Evolutionary conservation across 2,329 filamentous ascomycete species (phyloP).

Genomic region (Fusarium torreyae): DNA sequence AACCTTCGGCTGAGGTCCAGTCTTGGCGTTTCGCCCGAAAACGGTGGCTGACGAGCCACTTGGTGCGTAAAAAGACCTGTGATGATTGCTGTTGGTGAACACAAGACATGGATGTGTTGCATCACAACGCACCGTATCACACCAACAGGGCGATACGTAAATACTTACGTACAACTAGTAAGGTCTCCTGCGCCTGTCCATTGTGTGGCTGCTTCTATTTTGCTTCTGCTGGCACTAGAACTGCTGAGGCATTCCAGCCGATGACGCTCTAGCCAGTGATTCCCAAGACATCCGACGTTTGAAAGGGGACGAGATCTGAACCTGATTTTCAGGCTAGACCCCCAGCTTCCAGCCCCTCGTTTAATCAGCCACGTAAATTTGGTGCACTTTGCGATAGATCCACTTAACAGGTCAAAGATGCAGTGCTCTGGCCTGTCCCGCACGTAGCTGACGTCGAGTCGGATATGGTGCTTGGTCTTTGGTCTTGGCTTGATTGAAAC

Average conservation of each 20-base stretch:
- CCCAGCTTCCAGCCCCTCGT: constrained; percentile 48
- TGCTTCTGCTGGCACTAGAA: constrained; percentile 27
- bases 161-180: constrained; percentile 10
- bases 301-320: constrained; percentile 30
- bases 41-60: constrained; percentile 18
- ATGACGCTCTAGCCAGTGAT: neutral
- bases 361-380: constrained; percentile 49
- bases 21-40: constrained; percentile 32
- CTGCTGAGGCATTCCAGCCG: constrained; percentile 10
- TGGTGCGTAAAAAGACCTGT: neutral
- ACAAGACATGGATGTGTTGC: constrained; percentile 41
- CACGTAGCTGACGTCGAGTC: constrained; percentile 36
- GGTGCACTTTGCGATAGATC: constrained; percentile 31
- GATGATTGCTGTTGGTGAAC: constrained; percentile 26
- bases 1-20: constrained; percentile 16
- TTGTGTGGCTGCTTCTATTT: constrained; percentile 35
- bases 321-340: constrained; percentile 15
- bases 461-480: constrained; percentile 38
- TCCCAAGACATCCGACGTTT: constrained; percentile 22
- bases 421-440: constrained; percentile 22
- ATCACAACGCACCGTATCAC: constrained; percentile 39
- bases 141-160: constrained; percentile 18
- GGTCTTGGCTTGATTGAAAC: constrained; percentile 38
- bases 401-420: constrained; percentile 29
- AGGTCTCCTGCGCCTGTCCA: constrained; percentile 18